Base-by-base conservation (phyloP, 2,329 filamentous ascomycete genomes). In the Nemania sp. region DNA sequence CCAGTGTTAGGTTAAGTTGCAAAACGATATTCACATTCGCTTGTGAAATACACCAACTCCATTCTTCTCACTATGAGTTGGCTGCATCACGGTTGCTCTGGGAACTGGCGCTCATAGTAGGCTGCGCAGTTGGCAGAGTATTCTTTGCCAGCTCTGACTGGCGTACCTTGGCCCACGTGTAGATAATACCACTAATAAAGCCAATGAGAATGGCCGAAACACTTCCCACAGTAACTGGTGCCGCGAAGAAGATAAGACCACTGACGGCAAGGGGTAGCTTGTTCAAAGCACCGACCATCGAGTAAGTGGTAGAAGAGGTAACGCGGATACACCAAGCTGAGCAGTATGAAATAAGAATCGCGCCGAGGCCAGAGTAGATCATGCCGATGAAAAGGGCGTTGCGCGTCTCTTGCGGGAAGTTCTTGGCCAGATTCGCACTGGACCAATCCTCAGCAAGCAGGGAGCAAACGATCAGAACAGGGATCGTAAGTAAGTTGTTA, bases 341-440 rank as follows among this genome's bases (percentile, higher is more conserved):
- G 78, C 94, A 97, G 87, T 99, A 99, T n/a, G 95, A 98, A 81
- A 99, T 99, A 83, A 98, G 97, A 77, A 98, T 94, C 58, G 94
- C 93, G 41, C 90, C 94, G 62, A 98, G 86, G 68, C 96, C 96
- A 5, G 96, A 98, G 82, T 98, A 92, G 77, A 98, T 84, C 93
- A 98, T 98, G 77, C 94, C 93, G 68, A 92, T 83, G 73, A 97
- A 87, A 74, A 98, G 89, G 74, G 85, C 88, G 81, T 93, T 96
- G 75, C 94, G 92, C 38, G 89, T 85, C 72, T 91, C 92, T n/a
- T 84, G 75, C 2, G 96, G 96, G 84, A 99, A 99, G 86, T 98
- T 98, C 81, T 87, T 89, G 73, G 84, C 82, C 74, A 99, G 83
- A 83, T 99, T 99, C 69, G 86, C 86, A 58, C 88, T 84, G 6